phyloP scores from a whole-genome alignment of 345 rosid species.

The Lenwebbia sp. region DNA sequence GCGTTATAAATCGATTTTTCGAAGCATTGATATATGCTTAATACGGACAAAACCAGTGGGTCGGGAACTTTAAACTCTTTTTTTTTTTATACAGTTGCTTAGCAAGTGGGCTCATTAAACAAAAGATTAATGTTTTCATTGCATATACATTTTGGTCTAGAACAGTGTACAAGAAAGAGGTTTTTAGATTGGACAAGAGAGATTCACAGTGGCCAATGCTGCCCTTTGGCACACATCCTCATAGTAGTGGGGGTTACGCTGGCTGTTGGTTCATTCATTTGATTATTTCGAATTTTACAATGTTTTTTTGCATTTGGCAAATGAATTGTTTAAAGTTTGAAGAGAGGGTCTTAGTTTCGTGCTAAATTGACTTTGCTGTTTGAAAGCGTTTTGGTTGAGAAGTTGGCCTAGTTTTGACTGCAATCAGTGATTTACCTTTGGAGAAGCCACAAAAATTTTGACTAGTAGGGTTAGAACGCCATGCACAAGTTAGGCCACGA shows the following conservation, averaged over 20 bases:
- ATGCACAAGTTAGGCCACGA: neutral
- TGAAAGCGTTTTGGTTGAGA: neutral
- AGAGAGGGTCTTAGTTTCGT: neutral
- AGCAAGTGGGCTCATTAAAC: neutral
- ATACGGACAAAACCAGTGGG: neutral
- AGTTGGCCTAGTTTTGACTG: neutral
- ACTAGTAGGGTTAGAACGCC: neutral
- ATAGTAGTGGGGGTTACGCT: constrained; percentile 1
- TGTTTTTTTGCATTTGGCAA: neutral
- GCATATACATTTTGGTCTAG: neutral
- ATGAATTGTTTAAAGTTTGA: neutral
- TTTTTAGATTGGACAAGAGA: neutral
- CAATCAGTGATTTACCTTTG: neutral
- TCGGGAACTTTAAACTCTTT: neutral
- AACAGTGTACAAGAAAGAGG: neutral
- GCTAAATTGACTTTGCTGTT: neutral
- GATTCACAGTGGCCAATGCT: constrained; percentile 3
- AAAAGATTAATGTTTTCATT: neutral
- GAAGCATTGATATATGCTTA: neutral
- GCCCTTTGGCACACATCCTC: constrained; percentile 10
- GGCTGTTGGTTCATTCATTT: neutral
- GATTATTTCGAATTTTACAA: neutral
- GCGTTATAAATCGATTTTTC: neutral
- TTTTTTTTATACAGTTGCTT: neutral
- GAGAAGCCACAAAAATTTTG: neutral